Evolutionary conservation across 495 filamentous ascomycete genomes (phyloP), one percentile per base, ranked within the genome.

Genomic region (Collariella sp.): DNA sequence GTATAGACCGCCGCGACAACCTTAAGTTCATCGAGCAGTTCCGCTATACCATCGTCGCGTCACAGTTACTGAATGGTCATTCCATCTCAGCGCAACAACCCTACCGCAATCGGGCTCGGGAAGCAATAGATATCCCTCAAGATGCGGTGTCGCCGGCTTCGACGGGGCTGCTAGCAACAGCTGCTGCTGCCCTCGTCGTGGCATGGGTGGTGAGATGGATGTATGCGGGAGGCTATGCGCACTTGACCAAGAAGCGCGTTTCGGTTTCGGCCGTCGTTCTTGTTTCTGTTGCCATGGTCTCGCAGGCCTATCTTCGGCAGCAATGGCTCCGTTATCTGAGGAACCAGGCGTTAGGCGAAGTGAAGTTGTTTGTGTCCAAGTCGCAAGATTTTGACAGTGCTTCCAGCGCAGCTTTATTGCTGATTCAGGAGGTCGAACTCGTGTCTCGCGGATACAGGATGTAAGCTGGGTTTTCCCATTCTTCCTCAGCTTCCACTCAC

Each of bases 351-450:
- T 74, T 97, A 40, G 76, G 83, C 24, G 83, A 83, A 54, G 86
- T 86, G n/a, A 79, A 82, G 9, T 63, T 68, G 0, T 85, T 97
- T 54, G 83, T 94, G 52, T 73, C 80, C 23, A 83, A 80, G 57
- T 82, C 89, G 36, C 91, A 93, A 58, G 83, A 86, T 20, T 89
- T 94, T 56, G 90, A 97, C 67, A 80, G 84, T 29, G 84, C 87
- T 29, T 84, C 81, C 33, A 85, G 84, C 48, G 83, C 89, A 23
- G 86, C 89, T 2, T 75, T 98, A 31, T 84, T 85, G 31, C 80
- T 96, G 47, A 86, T 98, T 55, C 91, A 97, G 71, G 93, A 98
- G 67, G 91, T 97, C 18, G 93, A 97, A 70, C 76, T 97, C 46
- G 91, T 97, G 12, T 91, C 91, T 36, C 81, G 91, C 60, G 93